Evolutionary conservation across 768 basidiomycete species (phyloP).

Genomic region (Russula foetens): DNA sequence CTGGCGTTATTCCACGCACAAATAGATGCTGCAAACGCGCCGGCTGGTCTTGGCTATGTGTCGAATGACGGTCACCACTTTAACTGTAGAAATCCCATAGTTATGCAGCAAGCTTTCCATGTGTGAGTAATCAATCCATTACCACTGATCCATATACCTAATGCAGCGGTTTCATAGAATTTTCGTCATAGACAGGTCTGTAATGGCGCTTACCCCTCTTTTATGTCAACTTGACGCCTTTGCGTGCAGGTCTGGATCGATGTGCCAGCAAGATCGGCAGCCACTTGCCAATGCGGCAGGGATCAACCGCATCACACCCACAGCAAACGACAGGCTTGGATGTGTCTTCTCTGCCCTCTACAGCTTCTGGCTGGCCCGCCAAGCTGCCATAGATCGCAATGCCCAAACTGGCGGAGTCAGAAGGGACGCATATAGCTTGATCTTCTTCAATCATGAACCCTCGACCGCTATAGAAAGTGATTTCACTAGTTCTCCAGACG

Average conservation of each 20-base stretch:
- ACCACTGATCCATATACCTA: background rate
- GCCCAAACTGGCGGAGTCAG: constrained; percentile 26
- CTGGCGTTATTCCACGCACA: constrained; percentile 45
- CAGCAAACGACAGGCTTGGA: constrained; percentile 43
- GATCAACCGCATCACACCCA: constrained; percentile 30
- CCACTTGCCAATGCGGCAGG: constrained; percentile 40
- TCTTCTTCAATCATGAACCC: constrained; percentile 36
- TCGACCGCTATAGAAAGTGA: constrained; percentile 34
- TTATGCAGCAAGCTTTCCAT: constrained; percentile 50
- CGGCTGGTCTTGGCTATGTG: constrained; percentile 36
- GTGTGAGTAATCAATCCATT: constrained; percentile 34
- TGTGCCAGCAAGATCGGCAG: constrained; percentile 33
- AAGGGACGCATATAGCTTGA: constrained; percentile 48
- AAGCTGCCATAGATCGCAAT: constrained; percentile 28
- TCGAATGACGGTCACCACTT: constrained; percentile 53
- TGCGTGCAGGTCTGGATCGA: constrained; percentile 42
- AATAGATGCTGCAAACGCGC: constrained; percentile 24
- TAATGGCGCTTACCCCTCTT: constrained; percentile 28
- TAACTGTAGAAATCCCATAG: constrained; percentile 43
- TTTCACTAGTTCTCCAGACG: constrained; percentile 36
- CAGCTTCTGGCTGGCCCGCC: constrained; percentile 48
- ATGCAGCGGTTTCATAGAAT: constrained; percentile 25
- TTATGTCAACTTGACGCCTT: constrained; percentile 16
- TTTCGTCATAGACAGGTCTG: constrained; percentile 46
- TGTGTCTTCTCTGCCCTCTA: constrained; percentile 49